These are phyloP conservation scores for Pochonia chlamydosporia DNA, from an alignment of 2,329 filamentous ascomycete species.

Conservation along the genomic window DNA sequence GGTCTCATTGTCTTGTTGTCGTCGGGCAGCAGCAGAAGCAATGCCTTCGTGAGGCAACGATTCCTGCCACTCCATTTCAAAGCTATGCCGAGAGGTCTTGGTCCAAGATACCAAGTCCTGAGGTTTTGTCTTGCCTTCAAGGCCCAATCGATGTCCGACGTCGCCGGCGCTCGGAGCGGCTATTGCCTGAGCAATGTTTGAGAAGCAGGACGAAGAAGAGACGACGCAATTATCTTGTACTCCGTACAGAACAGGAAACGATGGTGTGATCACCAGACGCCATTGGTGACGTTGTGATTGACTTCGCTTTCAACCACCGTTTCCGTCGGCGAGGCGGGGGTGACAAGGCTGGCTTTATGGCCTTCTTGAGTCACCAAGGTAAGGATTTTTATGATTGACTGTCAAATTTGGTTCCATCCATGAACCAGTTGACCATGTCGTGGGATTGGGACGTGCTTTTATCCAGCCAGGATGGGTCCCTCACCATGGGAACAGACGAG, in stretches of 20 bases:
- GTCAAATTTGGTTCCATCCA: slow-evolving; percentile 5
- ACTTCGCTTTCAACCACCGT: not conserved
- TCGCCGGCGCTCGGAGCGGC: slow-evolving; percentile 11
- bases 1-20: slow-evolving; percentile 5
- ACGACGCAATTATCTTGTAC: too few relatives aligned
- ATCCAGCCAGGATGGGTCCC: slow-evolving; percentile 6
- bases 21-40: slow-evolving; percentile 12
- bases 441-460: slow-evolving; percentile 2
- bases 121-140: not conserved
- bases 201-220: too few relatives aligned
- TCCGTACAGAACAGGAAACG: too few relatives aligned
- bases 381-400: not conserved
- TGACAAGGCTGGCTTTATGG: not conserved
- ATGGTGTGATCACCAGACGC: not conserved
- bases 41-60: not conserved
- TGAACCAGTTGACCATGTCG: slow-evolving; percentile 2
- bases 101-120: not conserved
- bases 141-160: slow-evolving; percentile 25
- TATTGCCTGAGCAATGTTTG: not conserved
- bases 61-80: not conserved
- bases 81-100: not conserved
- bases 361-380: not conserved
- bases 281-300: not conserved
- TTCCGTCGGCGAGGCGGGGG: not conserved
- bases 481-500: slow-evolving; percentile 1